Conservation (phyloP, 73 alveolate genomes). For the Stentor coeruleus region DNA sequence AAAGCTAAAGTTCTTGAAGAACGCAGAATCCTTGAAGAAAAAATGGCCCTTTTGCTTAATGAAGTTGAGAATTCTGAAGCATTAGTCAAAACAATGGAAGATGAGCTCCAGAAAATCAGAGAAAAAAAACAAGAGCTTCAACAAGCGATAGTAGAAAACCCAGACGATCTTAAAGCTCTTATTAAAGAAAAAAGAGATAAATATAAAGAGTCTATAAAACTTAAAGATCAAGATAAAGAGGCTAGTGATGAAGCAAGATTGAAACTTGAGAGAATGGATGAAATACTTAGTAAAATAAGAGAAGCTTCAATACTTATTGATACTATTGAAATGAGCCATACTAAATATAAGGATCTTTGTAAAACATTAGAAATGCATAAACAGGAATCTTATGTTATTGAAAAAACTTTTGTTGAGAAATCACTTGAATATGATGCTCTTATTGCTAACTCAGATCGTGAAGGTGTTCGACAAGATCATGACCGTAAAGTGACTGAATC, state of each 20-base stretch:
- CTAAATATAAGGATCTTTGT: neutral
- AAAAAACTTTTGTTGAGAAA: neutral
- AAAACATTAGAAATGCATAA: neutral
- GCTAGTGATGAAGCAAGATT: neutral
- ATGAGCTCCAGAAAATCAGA: neutral
- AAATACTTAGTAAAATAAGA: too few relatives aligned
- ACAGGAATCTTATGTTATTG: neutral
- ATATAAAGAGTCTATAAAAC: too few relatives aligned
- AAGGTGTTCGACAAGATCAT: neutral
- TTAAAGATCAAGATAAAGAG: neutral
- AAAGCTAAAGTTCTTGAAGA: slow-evolving; percentile 6
- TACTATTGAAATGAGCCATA: neutral
- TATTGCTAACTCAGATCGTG: neutral
- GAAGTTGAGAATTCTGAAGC: neutral
- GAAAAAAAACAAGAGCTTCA: too few relatives aligned
- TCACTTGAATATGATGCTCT: neutral
- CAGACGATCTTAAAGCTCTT: neutral
- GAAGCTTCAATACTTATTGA: neutral
- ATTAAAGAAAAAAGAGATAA: neutral
- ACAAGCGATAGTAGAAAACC: neutral
- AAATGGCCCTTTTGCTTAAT: neutral
- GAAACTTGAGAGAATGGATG: neutral
- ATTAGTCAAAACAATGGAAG: neutral
- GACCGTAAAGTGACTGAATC: neutral
- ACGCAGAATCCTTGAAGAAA: slow-evolving; percentile 8